Evolutionary conservation across 345 rosid species (phyloP).

Genomic region (Citrus reticulata): DNA sequence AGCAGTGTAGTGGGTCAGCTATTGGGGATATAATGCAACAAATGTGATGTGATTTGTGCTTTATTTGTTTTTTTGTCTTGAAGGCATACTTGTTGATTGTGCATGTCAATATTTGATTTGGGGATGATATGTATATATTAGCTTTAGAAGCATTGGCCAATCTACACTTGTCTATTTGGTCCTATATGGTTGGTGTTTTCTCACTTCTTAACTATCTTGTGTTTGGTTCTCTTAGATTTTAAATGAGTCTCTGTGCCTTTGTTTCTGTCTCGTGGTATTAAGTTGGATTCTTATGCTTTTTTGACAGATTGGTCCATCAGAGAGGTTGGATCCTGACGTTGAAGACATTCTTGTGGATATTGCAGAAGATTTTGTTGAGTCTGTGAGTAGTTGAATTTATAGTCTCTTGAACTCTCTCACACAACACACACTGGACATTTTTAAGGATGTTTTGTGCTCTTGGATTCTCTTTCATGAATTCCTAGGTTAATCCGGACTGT

Average conservation of each 20-base stretch:
- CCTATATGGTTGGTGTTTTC: not conserved
- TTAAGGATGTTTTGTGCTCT: not conserved
- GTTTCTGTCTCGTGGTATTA: not conserved
- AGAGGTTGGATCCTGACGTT: slow-evolving; percentile 89
- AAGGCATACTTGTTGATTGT: not conserved
- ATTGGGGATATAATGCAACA: not conserved
- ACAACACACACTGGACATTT: not conserved
- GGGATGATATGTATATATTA: not conserved
- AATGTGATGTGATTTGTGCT: not conserved
- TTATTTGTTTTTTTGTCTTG: not conserved
- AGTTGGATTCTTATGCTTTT: slow-evolving; percentile 5
- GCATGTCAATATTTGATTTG: not conserved
- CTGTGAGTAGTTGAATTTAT: slow-evolving; percentile 53
- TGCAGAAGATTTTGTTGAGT: slow-evolving; percentile 93
- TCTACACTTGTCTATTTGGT: not conserved
- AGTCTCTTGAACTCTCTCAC: not conserved
- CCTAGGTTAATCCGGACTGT: not conserved
- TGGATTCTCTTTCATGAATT: not conserved
- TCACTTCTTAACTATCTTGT: not conserved
- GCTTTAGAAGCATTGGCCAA: not conserved
- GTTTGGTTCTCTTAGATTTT: not conserved
- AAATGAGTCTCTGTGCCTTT: not conserved
- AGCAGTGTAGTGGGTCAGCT: not conserved
- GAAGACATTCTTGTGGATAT: slow-evolving; percentile 89
- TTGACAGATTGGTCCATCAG: slow-evolving; percentile 82